phyloP scores from a whole-genome alignment of 257 asterid species.

The Catharanthus roseus region DNA sequence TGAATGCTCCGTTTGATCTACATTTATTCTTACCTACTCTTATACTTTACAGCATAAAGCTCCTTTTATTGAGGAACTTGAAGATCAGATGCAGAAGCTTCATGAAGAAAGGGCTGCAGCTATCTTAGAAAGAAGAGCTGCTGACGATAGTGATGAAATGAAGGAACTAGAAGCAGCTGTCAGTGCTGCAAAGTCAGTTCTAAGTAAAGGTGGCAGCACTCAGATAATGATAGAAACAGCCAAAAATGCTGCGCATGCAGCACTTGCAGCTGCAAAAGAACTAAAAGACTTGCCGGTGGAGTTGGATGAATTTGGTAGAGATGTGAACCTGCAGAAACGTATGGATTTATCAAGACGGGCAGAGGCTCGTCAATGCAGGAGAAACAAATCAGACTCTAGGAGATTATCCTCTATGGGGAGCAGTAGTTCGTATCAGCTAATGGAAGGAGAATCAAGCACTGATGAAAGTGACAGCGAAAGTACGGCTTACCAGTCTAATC shows the following conservation, averaged over 20 bases:
- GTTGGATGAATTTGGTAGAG: slow-evolving; percentile 89
- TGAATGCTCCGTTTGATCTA: not conserved
- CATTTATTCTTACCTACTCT: slow-evolving; percentile 5
- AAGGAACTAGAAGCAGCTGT: slow-evolving; percentile 75
- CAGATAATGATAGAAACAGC: slow-evolving; percentile 54
- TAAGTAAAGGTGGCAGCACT: slow-evolving; percentile 52
- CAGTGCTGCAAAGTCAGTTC: slow-evolving; percentile 58
- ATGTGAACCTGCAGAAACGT: slow-evolving; percentile 66
- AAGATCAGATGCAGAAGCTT: slow-evolving; percentile 82
- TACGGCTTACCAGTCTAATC: slow-evolving; percentile 69
- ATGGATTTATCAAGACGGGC: slow-evolving; percentile 73
- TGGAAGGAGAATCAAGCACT: slow-evolving; percentile 97
- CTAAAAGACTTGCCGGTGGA: slow-evolving; percentile 59
- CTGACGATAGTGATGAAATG: slow-evolving; percentile 77
- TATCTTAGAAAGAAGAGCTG: slow-evolving; percentile 66
- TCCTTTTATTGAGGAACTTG: slow-evolving; percentile 92
- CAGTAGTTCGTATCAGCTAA: slow-evolving; percentile 41
- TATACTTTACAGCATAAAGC: slow-evolving; percentile 69
- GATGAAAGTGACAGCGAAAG: slow-evolving; percentile 95
- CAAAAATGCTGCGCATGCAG: slow-evolving; percentile 57
- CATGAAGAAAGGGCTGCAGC: slow-evolving; percentile 84
- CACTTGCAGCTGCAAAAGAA: slow-evolving; percentile 50
- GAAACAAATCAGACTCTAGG: slow-evolving; percentile 64
- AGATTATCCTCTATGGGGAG: slow-evolving; percentile 49
- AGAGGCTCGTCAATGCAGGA: slow-evolving; percentile 56